Evolutionary conservation across 2,329 filamentous ascomycete genomes (phyloP).

Genomic region (Aspergillus sergii): DNA sequence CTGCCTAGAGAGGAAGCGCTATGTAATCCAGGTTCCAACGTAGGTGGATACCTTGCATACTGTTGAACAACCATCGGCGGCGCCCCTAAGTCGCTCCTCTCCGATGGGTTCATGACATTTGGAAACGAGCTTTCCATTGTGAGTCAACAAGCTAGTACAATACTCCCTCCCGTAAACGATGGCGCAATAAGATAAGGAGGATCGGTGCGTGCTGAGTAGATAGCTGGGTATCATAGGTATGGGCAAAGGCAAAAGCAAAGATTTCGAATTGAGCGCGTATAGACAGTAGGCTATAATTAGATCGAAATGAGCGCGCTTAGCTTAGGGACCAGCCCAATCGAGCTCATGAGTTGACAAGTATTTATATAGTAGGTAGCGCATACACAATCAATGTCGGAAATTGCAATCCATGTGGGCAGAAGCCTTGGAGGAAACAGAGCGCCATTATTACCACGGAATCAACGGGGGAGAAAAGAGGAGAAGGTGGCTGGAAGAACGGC

Average conservation of each 20-base stretch:
- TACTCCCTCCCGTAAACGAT: conserved; percentile 4
- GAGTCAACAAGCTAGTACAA: conserved; percentile 6
- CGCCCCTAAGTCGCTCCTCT: conserved; percentile 27
- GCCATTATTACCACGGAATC: conserved; percentile 17
- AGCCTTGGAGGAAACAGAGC: conserved; percentile 7
- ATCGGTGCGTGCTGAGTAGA: background rate
- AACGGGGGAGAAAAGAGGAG: conserved; percentile 17
- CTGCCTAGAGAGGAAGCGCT: conserved; percentile 42
- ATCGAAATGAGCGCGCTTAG: conserved; percentile 5
- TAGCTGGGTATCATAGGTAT: conserved; percentile 1
- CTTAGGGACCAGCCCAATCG: conserved; percentile 3
- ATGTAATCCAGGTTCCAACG: conserved; percentile 37
- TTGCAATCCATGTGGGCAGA: conserved; percentile 9
- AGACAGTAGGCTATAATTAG: conserved; percentile 4
- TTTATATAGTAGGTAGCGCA: conserved; percentile 3
- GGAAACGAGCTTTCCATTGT: conserved; percentile 38
- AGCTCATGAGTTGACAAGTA: conserved; percentile 17
- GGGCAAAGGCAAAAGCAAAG: background rate
- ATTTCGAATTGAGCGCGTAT: background rate
- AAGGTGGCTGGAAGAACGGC: conserved; percentile 25
- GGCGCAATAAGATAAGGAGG: background rate
- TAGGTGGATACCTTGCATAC: conserved; percentile 41
- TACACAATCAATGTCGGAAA: conserved; percentile 10
- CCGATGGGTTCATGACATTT: conserved; percentile 30
- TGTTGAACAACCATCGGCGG: conserved; percentile 40